phyloP scores from a whole-genome alignment of 2,329 filamentous ascomycete species.

The Periglandula ipomoeae region DNA sequence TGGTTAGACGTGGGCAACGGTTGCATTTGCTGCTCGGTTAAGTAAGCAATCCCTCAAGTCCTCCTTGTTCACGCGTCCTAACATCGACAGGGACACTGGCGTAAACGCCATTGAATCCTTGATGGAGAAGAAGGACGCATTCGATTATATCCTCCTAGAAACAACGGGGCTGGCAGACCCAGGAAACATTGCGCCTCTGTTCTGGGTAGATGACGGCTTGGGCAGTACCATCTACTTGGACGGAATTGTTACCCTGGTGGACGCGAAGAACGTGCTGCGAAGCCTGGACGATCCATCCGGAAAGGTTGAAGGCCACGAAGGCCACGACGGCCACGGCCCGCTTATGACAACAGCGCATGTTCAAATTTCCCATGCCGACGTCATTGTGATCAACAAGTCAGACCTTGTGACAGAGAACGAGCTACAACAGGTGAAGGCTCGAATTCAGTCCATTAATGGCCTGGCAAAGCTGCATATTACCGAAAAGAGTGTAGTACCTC shows the following conservation, averaged over 20 bases:
- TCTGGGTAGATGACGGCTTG: conserved; percentile 95
- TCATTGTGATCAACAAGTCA: conserved; percentile 87
- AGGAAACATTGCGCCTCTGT: conserved; percentile 88
- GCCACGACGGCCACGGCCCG: conserved; percentile 48
- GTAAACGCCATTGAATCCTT: conserved; percentile 92
- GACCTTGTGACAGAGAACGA: conserved; percentile 69
- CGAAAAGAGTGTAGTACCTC: conserved; percentile 66
- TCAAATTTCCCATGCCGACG: conserved; percentile 94
- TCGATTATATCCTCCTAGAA: conserved; percentile 96
- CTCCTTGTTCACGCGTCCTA: background rate
- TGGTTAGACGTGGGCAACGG: conserved; percentile 96
- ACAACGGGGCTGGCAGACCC: conserved; percentile 94
- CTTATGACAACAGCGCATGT: conserved; percentile 87
- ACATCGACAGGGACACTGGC: conserved; percentile 61
- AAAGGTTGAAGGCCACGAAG: conserved; percentile 42
- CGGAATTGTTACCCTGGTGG: conserved; percentile 90
- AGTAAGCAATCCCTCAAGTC: conserved; percentile 40
- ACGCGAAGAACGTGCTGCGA: conserved; percentile 83
- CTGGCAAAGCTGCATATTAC: conserved; percentile 79
- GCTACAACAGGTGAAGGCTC: conserved; percentile 56
- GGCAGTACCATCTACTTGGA: conserved; percentile 95
- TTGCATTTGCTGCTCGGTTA: conserved; percentile 96
- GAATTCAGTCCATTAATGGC: conserved; percentile 80
- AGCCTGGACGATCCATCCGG: conserved; percentile 66
- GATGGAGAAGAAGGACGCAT: conserved; percentile 87